phyloP scores from a whole-genome alignment of 495 filamentous ascomycete species.

The Hypoxylon rickii region DNA sequence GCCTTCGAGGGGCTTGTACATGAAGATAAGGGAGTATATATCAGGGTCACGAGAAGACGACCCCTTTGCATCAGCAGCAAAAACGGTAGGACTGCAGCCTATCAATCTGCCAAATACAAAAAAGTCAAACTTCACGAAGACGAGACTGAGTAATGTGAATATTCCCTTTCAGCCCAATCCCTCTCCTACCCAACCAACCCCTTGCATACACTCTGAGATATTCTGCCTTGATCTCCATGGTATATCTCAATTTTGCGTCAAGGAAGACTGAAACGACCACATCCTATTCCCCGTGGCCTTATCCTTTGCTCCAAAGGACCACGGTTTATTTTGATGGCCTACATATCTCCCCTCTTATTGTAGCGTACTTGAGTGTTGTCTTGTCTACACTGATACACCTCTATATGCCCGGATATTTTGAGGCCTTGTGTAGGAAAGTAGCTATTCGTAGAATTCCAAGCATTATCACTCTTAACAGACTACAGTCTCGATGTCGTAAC shows the following conservation, averaged over 20 bases:
- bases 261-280: slow-evolving; percentile 35
- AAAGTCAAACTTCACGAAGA: slow-evolving; percentile 1
- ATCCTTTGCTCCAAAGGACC: slow-evolving; percentile 20
- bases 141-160: background rate
- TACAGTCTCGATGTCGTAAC: slow-evolving; percentile 20
- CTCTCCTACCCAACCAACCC: background rate
- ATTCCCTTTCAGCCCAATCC: background rate
- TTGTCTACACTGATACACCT: too few relatives aligned
- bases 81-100: slow-evolving; percentile 5
- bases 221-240: slow-evolving; percentile 33
- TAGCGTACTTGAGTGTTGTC: background rate
- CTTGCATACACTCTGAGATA: slow-evolving; percentile 46
- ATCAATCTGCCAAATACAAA: slow-evolving; percentile 16
- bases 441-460: too few relatives aligned
- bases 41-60: background rate
- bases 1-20: slow-evolving; percentile 11
- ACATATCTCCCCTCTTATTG: slow-evolving; percentile 6
- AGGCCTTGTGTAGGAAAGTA: too few relatives aligned
- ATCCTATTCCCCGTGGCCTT: slow-evolving; percentile 32
- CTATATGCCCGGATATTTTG: too few relatives aligned
- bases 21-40: slow-evolving; percentile 31
- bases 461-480: background rate
- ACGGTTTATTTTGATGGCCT: slow-evolving; percentile 34
- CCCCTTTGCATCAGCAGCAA: background rate
- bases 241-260: slow-evolving; percentile 44